A percentile compares a stretch with the other conserved stretches of the same genome.
Conservation (phyloP, 192 early-diverging fungal genomes). For the Irineochytrium annulatum region DNA sequence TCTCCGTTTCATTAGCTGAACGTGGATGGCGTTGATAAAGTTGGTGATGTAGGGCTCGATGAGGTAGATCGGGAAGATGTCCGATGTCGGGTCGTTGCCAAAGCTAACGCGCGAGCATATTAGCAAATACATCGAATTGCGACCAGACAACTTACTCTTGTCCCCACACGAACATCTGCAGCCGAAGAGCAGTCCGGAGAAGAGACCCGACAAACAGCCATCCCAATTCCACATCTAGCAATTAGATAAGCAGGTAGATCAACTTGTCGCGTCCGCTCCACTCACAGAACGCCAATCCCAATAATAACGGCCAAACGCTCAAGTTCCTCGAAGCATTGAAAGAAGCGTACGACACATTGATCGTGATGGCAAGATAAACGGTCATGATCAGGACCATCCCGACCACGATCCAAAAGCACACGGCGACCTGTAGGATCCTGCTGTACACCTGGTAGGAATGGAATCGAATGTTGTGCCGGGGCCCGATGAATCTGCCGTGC, state of each 20-base stretch:
- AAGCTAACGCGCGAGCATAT: too few relatives aligned
- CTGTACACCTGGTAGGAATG: neutral
- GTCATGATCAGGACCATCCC: neutral
- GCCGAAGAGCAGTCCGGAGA: neutral
- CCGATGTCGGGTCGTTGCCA: neutral
- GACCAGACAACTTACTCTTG: too few relatives aligned
- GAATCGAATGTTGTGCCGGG: neutral
- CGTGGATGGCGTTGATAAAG: neutral
- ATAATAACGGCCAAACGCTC: neutral
- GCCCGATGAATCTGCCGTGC: neutral
- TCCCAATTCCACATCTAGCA: neutral
- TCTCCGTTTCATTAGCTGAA: neutral
- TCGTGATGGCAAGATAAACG: neutral
- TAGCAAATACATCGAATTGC: too few relatives aligned
- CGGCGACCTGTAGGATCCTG: neutral
- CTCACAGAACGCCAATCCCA: conserved; percentile 2
- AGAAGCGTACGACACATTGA: conserved; percentile 3
- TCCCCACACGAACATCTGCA: conserved; percentile 4
- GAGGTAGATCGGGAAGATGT: conserved; percentile 7
- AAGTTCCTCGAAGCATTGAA: neutral
- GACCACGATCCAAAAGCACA: neutral
- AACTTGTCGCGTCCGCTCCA: too few relatives aligned
- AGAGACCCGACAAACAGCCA: neutral
- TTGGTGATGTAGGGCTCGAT: neutral
- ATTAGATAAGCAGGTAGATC: too few relatives aligned